Base-by-base conservation (phyloP, 257 asterid genomes). In the Solanum phureja region DNA sequence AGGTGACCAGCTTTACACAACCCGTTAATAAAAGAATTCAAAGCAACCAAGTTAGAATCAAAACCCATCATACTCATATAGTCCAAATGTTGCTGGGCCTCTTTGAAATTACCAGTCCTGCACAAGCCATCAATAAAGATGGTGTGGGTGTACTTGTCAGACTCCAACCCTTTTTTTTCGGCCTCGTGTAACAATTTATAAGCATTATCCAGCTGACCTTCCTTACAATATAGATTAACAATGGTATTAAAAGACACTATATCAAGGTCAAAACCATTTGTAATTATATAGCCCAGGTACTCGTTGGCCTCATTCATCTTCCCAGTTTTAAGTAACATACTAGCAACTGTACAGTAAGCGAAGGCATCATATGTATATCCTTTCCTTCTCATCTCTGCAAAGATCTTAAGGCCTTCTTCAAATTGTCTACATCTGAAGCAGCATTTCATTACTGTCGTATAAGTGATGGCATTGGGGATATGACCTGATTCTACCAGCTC, bases 71-170 rank as follows among this genome's bases (percentile, higher is more conserved):
- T 87, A 74, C 88, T 90, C 98, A 95, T 92, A 88, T 89, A 52
- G 85, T 89, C 86, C 85, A 97, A 87, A 90, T 93, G 93, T 89
- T 88, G 89, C 76, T 84, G 72, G 27, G 98, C 99, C 84, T 73
- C 91, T 73, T 87, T 91, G 71, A 96, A 86, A 64, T 94, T 77
- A 16, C 98, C 97, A 11, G 95, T 91, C 88, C 92, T 93, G 92
- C 98, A 96, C 89, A 94, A 92, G 85, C 98, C 97, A 87, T 95
- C 91, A n/a, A 96, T 90, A 89, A 94, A 93, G 87, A 95, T 96
- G 7, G 98, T 89, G 86, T 95, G 97, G 11, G 98, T 95, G 86
- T 94, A 95, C 60, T 84, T 85, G 90, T 96, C 99, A 84, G 92
- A 92, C 75, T 89, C 88, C 83, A 94, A 87, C 29, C 99, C 98